Percentiles rank a stretch among this genome's conserved stretches.
Conservation (phyloP, 164 flowering plant species). For the Tetracentron sinense region DNA sequence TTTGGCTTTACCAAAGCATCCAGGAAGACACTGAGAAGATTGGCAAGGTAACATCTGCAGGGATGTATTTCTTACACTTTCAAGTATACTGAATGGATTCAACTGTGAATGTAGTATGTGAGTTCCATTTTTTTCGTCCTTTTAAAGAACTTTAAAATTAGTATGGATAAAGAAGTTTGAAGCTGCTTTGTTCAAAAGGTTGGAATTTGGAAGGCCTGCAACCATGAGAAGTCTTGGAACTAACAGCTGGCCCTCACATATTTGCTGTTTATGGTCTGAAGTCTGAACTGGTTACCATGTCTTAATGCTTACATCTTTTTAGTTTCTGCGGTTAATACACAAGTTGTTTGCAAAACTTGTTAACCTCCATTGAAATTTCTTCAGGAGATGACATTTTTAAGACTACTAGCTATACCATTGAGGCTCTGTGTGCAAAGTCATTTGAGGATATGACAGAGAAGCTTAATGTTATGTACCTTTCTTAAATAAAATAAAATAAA, state of each 20-base stretch:
- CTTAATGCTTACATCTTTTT: conserved; percentile 7
- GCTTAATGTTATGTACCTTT: too few species aligned
- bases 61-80: conserved; percentile 84
- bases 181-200: conserved; percentile 71
- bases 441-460: conserved; percentile 59
- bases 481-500: too few species aligned
- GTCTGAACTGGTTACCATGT: conserved; percentile 29
- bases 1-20: too few species aligned
- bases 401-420: conserved; percentile 69
- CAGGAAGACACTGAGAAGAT: conserved; percentile 83
- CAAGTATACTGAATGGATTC: conserved; percentile 85
- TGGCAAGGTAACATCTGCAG: conserved; percentile 75
- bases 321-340: conserved; percentile 1
- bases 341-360: neutral
- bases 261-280: conserved; percentile 82
- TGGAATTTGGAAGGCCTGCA: conserved; percentile 87
- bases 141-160: neutral
- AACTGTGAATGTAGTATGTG: conserved; percentile 57
- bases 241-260: conserved; percentile 82
- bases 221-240: conserved; percentile 77
- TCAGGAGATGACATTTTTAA: conserved; percentile 83
- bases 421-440: conserved; percentile 70
- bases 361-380: conserved; percentile 7
- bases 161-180: conserved; percentile 55
- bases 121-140: neutral